These are phyloP conservation scores for Yarrowia divulgata DNA, from an alignment of 805 yeast species.

Conservation along the genomic window DNA sequence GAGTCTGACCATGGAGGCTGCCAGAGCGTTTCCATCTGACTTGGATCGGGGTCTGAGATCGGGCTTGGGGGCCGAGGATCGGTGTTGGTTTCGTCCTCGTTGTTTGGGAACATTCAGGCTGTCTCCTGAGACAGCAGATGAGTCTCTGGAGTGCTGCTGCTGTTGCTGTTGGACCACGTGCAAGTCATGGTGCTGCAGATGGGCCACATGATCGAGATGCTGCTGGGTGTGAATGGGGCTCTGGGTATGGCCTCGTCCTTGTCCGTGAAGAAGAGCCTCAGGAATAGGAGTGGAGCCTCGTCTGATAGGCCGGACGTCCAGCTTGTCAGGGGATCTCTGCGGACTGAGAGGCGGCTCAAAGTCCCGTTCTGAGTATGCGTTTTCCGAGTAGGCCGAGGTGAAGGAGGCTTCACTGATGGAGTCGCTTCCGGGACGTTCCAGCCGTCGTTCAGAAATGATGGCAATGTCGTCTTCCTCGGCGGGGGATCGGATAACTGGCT, in stretches of 20 bases:
- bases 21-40: constrained; percentile 30
- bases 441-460: neutral
- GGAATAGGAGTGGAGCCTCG: constrained; percentile 12
- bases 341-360: constrained; percentile 34
- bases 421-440: constrained; percentile 9
- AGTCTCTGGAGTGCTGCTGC: neutral
- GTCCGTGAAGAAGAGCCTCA: neutral
- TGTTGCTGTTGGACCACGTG: constrained; percentile 5
- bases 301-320: constrained; percentile 6
- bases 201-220: constrained; percentile 12
- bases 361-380: constrained; percentile 11
- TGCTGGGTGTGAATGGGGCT: constrained; percentile 5
- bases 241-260: constrained; percentile 4
- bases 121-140: neutral
- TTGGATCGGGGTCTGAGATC: constrained; percentile 11
- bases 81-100: constrained; percentile 4
- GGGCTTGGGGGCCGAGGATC: neutral
- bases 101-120: constrained; percentile 7
- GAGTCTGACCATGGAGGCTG: constrained; percentile 19
- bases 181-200: constrained; percentile 7
- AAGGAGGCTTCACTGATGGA: constrained; percentile 12
- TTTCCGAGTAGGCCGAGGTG: constrained; percentile 9
- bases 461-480: constrained; percentile 13
- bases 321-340: constrained; percentile 8
- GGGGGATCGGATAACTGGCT: constrained; percentile 10